Conservation (phyloP, 257 asterid genomes). For the Solanum corneliomulleri region DNA sequence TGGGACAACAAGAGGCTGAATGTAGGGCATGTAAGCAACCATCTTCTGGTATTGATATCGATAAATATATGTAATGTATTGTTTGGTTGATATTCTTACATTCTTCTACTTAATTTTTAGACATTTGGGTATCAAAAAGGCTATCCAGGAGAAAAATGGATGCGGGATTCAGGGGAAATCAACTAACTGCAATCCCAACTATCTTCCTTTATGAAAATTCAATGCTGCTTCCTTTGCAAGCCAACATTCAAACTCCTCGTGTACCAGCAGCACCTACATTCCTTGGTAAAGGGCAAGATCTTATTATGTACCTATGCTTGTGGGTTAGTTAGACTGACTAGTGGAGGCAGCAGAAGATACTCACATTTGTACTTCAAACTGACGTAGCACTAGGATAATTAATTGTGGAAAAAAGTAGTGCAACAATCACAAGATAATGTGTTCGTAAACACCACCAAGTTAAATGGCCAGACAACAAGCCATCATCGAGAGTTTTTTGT, state of each 20-base stretch:
- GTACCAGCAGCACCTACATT: slow-evolving; percentile 35
- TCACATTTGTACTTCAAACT: not conserved
- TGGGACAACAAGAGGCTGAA: slow-evolving; percentile 79
- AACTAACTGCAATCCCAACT: slow-evolving; percentile 23
- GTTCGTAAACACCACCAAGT: not conserved
- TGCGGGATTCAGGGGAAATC: slow-evolving; percentile 27
- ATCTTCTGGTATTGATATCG: slow-evolving; percentile 1
- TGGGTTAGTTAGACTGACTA: not conserved
- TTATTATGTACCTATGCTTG: not conserved
- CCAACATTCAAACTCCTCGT: slow-evolving; percentile 27
- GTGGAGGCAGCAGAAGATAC: not conserved
- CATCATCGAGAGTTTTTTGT: not conserved
- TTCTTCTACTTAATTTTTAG: slow-evolving; percentile 14
- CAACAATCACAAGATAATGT: not conserved
- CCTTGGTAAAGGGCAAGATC: slow-evolving; percentile 66
- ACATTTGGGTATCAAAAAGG: slow-evolving; percentile 41
- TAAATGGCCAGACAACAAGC: not conserved
- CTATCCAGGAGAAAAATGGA: slow-evolving; percentile 26
- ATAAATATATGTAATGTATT: not conserved
- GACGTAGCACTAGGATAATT: not conserved
- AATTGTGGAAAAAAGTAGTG: not conserved
- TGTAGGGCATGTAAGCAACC: slow-evolving; percentile 59
- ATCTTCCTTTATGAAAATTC: slow-evolving; percentile 29
- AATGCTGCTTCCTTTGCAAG: slow-evolving; percentile 36
- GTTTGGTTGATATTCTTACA: not conserved